Evolutionary conservation across 257 asterid genomes (phyloP), one percentile per base, ranked within the genome.

Genomic region (Ballota nigra): DNA sequence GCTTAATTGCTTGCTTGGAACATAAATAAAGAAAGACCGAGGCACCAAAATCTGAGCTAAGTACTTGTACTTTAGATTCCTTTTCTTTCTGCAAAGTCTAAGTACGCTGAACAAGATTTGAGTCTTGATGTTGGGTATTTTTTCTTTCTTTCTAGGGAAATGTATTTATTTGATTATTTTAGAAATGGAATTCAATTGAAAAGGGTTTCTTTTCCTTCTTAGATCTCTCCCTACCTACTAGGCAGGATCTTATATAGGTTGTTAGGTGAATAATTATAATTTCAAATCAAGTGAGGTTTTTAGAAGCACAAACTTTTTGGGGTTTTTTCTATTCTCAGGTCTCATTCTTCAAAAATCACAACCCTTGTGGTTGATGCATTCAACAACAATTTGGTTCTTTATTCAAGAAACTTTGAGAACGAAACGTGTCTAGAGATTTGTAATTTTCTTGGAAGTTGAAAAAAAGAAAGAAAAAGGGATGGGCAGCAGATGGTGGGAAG

Each of bases 401-500:
- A 24, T 71, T 75, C 75, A 69, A 61, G 47, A 63, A 43, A 75
- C 62, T 67, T 60, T 67, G 78, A 72, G 69, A 76, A 56, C 28
- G 31, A 64, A 69, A 55, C 11, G 23, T 33, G 43, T 36, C 43
- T 36, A 80, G 60, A 56, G 51, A 69, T 12, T 12, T 43, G 18
- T 12, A 15, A 11, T 56, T 5, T 68, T 68, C 70, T 69, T 63
- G 78, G 66, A 33, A 72, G 70, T 68, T 72, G 78, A 61, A 76
- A 64, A 69, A 34, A 13, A 22, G 2, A 13, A 72, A 78, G 77
- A 75, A 23, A 53, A 36, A 22, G 58, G 57, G 0, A 33, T 20
- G 59, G 59, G 59, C 0, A 19, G 87, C 65, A 74, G 82, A 78
- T 88, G 96, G 96, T 88, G 97, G 97, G 83, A 79, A 69, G 96